Evolutionary conservation across 75 land plant species (phyloP).

Genomic region (Ceratopteris richardii): DNA sequence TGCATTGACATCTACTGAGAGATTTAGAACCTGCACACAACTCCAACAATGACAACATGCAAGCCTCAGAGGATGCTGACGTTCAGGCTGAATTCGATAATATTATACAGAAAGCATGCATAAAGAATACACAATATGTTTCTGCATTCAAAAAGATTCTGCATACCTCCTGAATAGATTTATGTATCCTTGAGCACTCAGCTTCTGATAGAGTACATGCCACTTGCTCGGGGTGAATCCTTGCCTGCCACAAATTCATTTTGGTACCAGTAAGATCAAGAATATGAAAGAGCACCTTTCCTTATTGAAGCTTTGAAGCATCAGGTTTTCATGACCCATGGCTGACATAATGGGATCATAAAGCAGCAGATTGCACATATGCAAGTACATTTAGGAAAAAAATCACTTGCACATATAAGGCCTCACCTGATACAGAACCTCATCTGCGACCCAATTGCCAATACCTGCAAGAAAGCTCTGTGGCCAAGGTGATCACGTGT

Average conservation of each 20-base stretch:
- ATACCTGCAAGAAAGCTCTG: constrained; percentile 87
- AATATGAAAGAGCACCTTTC: background rate
- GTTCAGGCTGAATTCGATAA: too few relatives aligned
- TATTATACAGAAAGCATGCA: too few relatives aligned
- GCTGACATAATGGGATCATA: constrained; percentile 1
- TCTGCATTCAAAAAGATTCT: background rate
- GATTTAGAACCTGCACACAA: constrained; percentile 55
- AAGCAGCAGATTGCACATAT: too few relatives aligned
- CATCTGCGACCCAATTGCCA: constrained; percentile 99
- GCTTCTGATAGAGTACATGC: constrained; percentile 55
- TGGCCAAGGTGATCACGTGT: background rate
- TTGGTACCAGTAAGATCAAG: too few relatives aligned
- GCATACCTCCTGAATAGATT: constrained; percentile 65
- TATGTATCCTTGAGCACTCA: constrained; percentile 42
- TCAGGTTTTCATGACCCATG: background rate
- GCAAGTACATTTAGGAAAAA: too few relatives aligned
- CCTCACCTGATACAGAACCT: constrained; percentile 91
- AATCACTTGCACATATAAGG: too few relatives aligned
- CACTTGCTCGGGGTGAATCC: constrained; percentile 74
- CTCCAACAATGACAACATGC: background rate
- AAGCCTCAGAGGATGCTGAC: background rate
- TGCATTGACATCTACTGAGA: constrained; percentile 83
- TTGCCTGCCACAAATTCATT: constrained; percentile 48
- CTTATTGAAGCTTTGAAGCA: too few relatives aligned
- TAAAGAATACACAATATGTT: background rate